Percentiles rank a stretch among this genome's conserved stretches.
Evolutionary conservation across 1,284 basidiomycete genomes (phyloP).

Genomic region (Puccinia triticina): DNA sequence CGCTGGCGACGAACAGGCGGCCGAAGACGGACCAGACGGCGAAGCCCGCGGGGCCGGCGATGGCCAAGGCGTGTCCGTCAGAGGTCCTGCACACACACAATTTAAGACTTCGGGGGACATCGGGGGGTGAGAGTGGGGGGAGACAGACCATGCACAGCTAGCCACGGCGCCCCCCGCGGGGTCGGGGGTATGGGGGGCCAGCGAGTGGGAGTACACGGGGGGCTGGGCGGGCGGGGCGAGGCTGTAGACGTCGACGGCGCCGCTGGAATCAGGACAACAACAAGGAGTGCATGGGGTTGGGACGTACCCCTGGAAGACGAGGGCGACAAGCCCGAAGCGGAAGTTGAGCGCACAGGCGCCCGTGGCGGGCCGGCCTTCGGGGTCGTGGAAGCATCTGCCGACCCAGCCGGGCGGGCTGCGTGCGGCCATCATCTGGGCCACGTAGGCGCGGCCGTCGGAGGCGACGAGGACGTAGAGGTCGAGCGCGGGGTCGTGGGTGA

Average conservation of each 20-base stretch:
- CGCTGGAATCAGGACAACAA: too few species aligned
- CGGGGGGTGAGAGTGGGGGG: too few species aligned
- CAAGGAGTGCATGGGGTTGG: too few species aligned
- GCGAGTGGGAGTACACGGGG: too few species aligned
- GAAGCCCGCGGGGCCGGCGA: conserved; percentile 88
- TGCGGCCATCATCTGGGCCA: conserved; percentile 55
- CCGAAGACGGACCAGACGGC: conserved; percentile 89
- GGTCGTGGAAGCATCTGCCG: conserved; percentile 44
- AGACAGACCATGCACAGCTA: too few species aligned
- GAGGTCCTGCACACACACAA: conserved; percentile 67
- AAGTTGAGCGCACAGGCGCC: conserved; percentile 57
- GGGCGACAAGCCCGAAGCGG: conserved; percentile 59
- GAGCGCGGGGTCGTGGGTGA: background rate
- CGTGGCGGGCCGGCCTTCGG: conserved; percentile 15
- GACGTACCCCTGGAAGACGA: conserved; percentile 55
- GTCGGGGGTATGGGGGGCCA: too few species aligned
- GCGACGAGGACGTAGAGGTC: conserved; percentile 59
- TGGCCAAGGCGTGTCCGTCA: conserved; percentile 96
- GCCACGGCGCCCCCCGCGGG: too few species aligned
- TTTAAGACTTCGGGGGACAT: background rate
- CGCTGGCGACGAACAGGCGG: conserved; percentile 74
- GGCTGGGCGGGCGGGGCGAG: too few species aligned
- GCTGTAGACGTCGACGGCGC: too few species aligned
- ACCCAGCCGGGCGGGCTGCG: conserved; percentile 2
- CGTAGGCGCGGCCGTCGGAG: conserved; percentile 62